Base-by-base conservation (phyloP, 1,139 yeast species). In the Protomyces lactucae-debilis region DNA sequence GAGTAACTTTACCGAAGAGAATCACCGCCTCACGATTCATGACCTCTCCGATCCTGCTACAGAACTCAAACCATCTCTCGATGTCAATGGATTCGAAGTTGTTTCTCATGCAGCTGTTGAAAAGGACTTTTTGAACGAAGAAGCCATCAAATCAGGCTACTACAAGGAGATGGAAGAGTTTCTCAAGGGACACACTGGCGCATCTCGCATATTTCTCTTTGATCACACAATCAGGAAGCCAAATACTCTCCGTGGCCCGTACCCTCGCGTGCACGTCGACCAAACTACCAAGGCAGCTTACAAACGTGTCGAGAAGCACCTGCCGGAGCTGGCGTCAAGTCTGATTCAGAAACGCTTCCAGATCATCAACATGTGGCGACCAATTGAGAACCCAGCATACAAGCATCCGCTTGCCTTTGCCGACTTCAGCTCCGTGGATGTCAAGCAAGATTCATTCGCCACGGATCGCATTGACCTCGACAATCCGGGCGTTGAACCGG, bases 361-460 rank as follows among this genome's bases (percentile, higher is more conserved):
- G 60, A 65, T 71, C 25, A 65, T 71, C 64, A 71, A 71, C 56
- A 69, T 70, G 56, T 71, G 73, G 73, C 66, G 71, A 36, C 73
- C 73, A 12, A 54, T 71, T 9, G 55, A 65, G 28, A 66, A 68
- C 32, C 66, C 69, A 43, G 68, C 67, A 28, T 63, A 67, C 23
- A 70, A 69, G 43, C 56, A 46, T 37, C 73, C 73, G 5, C 64
- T 71, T 25, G 73, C 71, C 8, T 51, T 71, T 5, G 71, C 70
- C n/a, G 72, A 70, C 55, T 70, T 65, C 48, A n/a, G 12, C 16
- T 51, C 56, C 8, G 45, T 68, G 10, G 52, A 57, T 28, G 57
- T 32, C 32, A 65, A 65, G 14, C 63, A 64, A 1, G 71, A 70
- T 37, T 53, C 71, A 53, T 68, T 69, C 40, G 55, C 64, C 2